phyloP scores from a whole-genome alignment of 345 rosid genomes.

The Psidium guajava region DNA sequence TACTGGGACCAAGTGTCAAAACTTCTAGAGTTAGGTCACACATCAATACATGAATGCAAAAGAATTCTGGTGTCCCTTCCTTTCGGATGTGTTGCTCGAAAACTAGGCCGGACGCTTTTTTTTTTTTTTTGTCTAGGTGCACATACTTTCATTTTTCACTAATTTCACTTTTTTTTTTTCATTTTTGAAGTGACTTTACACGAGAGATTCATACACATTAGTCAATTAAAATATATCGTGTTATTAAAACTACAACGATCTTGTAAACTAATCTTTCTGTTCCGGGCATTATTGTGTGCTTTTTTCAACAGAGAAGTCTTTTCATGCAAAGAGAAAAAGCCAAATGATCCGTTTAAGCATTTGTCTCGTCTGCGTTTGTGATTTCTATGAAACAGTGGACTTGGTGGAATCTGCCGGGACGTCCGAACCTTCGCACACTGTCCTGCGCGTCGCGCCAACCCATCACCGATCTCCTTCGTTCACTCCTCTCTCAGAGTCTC shows the following conservation, averaged over 20 bases:
- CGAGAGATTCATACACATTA: background rate
- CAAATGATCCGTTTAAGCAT: background rate
- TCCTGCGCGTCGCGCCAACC: background rate
- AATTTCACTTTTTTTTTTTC: background rate
- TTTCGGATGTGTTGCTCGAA: background rate
- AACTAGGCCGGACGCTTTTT: background rate
- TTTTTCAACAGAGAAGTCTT: background rate
- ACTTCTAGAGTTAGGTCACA: background rate
- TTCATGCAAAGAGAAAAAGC: background rate
- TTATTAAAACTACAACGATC: background rate
- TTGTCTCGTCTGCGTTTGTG: background rate
- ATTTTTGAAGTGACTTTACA: background rate
- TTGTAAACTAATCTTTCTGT: background rate
- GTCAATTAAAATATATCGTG: background rate
- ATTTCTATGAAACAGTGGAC: conserved; percentile 1
- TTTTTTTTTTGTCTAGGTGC: background rate
- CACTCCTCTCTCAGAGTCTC: background rate
- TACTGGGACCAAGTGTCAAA: background rate
- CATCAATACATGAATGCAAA: background rate
- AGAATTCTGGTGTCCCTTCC: background rate
- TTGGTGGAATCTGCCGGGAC: background rate
- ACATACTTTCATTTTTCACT: background rate
- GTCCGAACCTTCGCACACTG: background rate
- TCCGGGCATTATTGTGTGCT: background rate
- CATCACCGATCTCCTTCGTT: background rate